Percentiles rank a stretch among this genome's conserved stretches.
phyloP scores from a whole-genome alignment of 805 yeast genomes.

The Monosporozyma solicola region DNA sequence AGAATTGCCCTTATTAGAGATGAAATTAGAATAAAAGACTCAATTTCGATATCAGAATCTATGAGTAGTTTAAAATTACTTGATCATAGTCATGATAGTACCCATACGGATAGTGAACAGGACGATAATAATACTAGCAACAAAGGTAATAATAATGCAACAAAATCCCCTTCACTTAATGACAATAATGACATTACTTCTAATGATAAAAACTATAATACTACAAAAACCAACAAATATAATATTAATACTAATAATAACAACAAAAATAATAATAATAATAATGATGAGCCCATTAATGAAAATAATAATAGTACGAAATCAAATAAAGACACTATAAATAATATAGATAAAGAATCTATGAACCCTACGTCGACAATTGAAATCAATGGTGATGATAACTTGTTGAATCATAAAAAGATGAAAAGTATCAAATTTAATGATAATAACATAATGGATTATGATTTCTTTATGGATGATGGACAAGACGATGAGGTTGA shows the following conservation, averaged over 20 bases:
- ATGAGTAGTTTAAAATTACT: background rate
- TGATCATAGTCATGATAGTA: background rate
- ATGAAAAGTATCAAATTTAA: background rate
- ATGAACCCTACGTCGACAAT: constrained; percentile 14
- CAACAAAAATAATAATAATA: background rate
- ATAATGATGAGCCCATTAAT: background rate
- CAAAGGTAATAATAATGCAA: background rate
- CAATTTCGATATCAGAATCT: background rate
- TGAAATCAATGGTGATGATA: constrained; percentile 5
- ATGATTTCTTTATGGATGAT: constrained; percentile 24
- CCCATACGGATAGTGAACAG: background rate
- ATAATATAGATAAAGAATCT: constrained; percentile 7
- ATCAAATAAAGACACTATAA: background rate
- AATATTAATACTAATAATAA: background rate
- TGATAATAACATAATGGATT: constrained; percentile 28
- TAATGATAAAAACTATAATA: constrained; percentile 1
- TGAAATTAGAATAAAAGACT: constrained; percentile 38
- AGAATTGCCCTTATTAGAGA: constrained; percentile 60
- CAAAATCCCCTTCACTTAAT: background rate
- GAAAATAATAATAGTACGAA: background rate
- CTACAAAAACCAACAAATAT: background rate
- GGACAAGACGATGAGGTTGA: constrained; percentile 36
- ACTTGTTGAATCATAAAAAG: background rate
- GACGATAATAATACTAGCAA: background rate
- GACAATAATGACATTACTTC: constrained; percentile 1